These are phyloP conservation scores for Aciculosporium take DNA, from an alignment of 2,329 filamentous ascomycete species.

Conservation along the genomic window DNA sequence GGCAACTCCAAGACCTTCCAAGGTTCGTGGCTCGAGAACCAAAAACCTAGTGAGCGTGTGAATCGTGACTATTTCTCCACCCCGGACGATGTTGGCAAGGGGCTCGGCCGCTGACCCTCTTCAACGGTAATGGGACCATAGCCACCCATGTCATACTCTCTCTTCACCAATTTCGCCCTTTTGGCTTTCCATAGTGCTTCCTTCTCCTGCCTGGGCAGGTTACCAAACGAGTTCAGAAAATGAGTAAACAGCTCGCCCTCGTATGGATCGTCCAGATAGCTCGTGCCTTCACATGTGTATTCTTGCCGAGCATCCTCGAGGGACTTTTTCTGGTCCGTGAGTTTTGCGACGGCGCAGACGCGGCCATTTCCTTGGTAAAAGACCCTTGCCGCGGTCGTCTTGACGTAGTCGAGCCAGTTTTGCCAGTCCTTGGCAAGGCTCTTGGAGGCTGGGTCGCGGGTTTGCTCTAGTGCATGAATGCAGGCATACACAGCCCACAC, in stretches of 20 bases:
- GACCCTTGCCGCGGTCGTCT: slow-evolving; percentile 20
- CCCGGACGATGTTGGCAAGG: neutral
- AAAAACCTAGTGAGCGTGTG: slow-evolving; percentile 15
- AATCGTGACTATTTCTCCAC: neutral
- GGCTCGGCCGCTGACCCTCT: slow-evolving; percentile 13
- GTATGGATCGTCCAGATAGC: slow-evolving; percentile 25
- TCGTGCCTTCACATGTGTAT: slow-evolving; percentile 22
- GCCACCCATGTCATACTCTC: slow-evolving; percentile 21
- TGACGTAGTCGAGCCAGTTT: slow-evolving; percentile 25
- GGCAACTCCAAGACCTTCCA: slow-evolving; percentile 29
- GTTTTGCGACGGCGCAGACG: slow-evolving; percentile 25
- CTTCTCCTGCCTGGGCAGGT: slow-evolving; percentile 19
- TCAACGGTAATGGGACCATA: slow-evolving; percentile 27
- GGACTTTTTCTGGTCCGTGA: slow-evolving; percentile 20
- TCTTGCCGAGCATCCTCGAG: slow-evolving; percentile 15
- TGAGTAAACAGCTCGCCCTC: slow-evolving; percentile 29
- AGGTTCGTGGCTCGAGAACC: slow-evolving; percentile 27
- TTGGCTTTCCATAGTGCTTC: slow-evolving; percentile 24
- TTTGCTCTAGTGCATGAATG: slow-evolving; percentile 22
- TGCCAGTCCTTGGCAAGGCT: slow-evolving; percentile 23
- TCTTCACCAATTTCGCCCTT: slow-evolving; percentile 21
- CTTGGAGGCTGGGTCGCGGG: slow-evolving; percentile 9
- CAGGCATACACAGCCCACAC: slow-evolving; percentile 28
- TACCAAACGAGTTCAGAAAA: slow-evolving; percentile 25
- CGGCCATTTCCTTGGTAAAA: slow-evolving; percentile 23